These are phyloP conservation scores for Mastigamoeba balamuthi DNA, from an alignment of 78 protist species.

Conservation along the genomic window DNA sequence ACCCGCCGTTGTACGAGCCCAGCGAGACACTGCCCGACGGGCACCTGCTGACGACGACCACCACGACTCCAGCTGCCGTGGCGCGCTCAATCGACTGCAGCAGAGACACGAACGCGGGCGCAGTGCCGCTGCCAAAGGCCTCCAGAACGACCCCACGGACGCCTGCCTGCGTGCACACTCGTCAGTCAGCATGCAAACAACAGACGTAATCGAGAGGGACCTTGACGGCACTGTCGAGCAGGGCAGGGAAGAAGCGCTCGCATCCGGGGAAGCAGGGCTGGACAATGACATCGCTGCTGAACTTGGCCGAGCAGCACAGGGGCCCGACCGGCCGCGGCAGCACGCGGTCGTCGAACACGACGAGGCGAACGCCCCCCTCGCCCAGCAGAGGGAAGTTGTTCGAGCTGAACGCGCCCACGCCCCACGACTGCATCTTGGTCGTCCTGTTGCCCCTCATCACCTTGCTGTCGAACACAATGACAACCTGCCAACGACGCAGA, in stretches of 20 bases:
- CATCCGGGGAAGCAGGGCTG: conserved; percentile 8
- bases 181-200: too few species aligned
- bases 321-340: conserved; percentile 19
- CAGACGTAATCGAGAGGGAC: too few species aligned
- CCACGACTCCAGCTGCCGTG: conserved; percentile 25
- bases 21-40: conserved; percentile 31
- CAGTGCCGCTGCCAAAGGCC: conserved; percentile 50
- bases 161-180: too few species aligned
- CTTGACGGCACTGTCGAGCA: background rate
- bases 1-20: conserved; percentile 27
- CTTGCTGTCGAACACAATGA: conserved; percentile 47
- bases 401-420: conserved; percentile 37
- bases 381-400: conserved; percentile 10
- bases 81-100: too few species aligned
- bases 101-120: conserved; percentile 6
- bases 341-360: conserved; percentile 2
- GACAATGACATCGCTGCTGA: background rate
- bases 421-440: conserved; percentile 12
- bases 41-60: conserved; percentile 50
- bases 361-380: conserved; percentile 3
- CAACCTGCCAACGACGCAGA: conserved; percentile 24
- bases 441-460: conserved; percentile 35
- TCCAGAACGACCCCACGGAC: conserved; percentile 15
- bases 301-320: background rate
- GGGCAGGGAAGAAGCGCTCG: background rate